Evolutionary conservation across 805 yeast species (phyloP).

Genomic region (Metschnikowia corniflorae): DNA sequence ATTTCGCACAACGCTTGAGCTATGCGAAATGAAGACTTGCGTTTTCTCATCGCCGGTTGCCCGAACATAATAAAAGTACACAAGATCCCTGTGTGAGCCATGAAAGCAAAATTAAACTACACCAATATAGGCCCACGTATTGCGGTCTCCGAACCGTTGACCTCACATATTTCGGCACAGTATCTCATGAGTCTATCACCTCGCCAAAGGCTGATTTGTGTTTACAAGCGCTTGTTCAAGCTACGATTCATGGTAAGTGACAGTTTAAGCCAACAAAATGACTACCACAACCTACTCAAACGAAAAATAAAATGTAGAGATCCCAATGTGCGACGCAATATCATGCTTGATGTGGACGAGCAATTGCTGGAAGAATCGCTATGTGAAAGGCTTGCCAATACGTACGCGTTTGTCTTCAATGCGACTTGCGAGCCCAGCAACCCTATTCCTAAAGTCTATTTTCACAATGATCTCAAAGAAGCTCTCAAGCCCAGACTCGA

Average conservation of each 20-base stretch:
- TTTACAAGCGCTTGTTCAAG: constrained; percentile 32
- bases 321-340: constrained; percentile 11
- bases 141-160: constrained; percentile 5
- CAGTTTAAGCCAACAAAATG: constrained; percentile 10
- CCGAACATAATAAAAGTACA: too few species aligned
- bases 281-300: constrained; percentile 23
- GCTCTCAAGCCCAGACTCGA: constrained; percentile 10
- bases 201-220: constrained; percentile 5
- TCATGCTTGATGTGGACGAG: constrained; percentile 5
- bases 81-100: too few species aligned
- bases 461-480: constrained; percentile 11
- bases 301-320: constrained; percentile 19
- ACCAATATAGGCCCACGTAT: constrained; percentile 13
- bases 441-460: constrained; percentile 5
- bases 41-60: too few species aligned
- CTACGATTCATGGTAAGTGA: constrained; percentile 26
- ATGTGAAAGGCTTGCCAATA: constrained; percentile 14
- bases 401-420: constrained; percentile 19
- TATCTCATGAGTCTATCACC: constrained; percentile 10
- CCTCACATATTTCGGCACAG: constrained; percentile 8
- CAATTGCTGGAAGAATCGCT: constrained; percentile 6
- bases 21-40: too few species aligned
- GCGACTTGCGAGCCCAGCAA: constrained; percentile 12
- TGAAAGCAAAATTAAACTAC: constrained; percentile 6
- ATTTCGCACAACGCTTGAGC: too few species aligned